A percentile compares a stretch with the other conserved stretches of the same genome.
Conservation (phyloP, 768 basidiomycete genomes). For the Tulasnella sp. region DNA sequence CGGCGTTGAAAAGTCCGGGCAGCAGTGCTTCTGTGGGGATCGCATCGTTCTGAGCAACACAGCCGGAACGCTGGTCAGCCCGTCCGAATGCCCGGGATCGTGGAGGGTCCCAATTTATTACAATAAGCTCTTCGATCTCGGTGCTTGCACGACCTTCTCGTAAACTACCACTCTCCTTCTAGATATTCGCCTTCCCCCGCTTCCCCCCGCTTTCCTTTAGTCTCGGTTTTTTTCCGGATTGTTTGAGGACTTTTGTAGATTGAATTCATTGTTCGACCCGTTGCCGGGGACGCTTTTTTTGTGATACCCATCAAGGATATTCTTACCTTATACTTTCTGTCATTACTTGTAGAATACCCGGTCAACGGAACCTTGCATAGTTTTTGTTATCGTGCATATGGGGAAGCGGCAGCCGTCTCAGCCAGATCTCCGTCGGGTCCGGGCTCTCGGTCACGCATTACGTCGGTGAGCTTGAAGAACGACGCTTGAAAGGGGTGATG, state of each 20-base stretch:
- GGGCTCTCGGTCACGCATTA: no score
- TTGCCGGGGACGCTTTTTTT: background rate
- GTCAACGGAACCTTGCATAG: background rate
- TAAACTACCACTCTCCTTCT: background rate
- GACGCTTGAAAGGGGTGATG: background rate
- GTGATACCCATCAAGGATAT: background rate
- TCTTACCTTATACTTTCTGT: background rate
- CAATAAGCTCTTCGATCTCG: background rate
- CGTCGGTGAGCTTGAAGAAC: background rate
- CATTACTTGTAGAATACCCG: background rate
- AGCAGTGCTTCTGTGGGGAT: background rate
- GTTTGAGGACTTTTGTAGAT: background rate
- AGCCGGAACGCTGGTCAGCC: background rate
- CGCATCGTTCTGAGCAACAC: background rate
- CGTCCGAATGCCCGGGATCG: background rate
- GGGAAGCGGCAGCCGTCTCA: no score
- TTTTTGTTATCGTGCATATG: background rate
- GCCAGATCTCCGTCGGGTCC: no score
- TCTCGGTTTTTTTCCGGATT: background rate
- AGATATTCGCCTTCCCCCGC: background rate
- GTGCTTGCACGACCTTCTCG: background rate
- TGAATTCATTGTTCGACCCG: background rate
- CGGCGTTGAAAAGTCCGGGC: background rate
- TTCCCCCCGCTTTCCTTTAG: background rate
- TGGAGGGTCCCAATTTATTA: background rate